Evolutionary conservation across 768 basidiomycete genomes (phyloP).

Genomic region (Pleurotus cornucopiae): DNA sequence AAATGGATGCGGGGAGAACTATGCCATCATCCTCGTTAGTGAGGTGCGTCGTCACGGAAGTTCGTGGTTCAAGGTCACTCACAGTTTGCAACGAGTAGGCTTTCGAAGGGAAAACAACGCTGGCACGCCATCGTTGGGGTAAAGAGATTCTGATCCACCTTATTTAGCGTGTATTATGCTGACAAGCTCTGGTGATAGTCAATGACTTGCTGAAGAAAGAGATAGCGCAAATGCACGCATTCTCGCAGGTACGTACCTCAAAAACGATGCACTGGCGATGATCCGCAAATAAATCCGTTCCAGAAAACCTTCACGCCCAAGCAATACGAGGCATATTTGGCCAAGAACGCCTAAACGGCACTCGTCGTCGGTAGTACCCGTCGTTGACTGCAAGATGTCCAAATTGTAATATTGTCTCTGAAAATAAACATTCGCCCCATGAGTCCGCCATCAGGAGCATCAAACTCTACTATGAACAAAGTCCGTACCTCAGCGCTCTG

Average conservation of each 20-base stretch:
- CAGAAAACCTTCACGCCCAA: slow-evolving; percentile 74
- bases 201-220: slow-evolving; percentile 72
- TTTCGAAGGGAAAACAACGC: slow-evolving; percentile 77
- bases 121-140: slow-evolving; percentile 74
- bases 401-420: too few species aligned
- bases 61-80: neutral
- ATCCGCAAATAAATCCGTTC: neutral
- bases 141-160: slow-evolving; percentile 15
- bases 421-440: too few species aligned
- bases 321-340: slow-evolving; percentile 49
- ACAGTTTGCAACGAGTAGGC: slow-evolving; percentile 31
- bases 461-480: too few species aligned
- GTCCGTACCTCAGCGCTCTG: too few species aligned
- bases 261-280: neutral
- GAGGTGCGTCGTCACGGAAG: slow-evolving; percentile 29
- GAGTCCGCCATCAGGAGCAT: too few species aligned
- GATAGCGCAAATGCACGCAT: slow-evolving; percentile 81
- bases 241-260: slow-evolving; percentile 66
- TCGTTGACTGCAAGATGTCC: too few species aligned
- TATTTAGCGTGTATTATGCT: neutral
- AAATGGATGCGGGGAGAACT: slow-evolving; percentile 78
- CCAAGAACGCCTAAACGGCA: neutral
- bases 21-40: slow-evolving; percentile 72
- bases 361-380: too few species aligned
- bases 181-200: slow-evolving; percentile 37